Percentiles rank a stretch among this genome's conserved stretches.
Conservation (phyloP, 1,139 yeast genomes). For the Saccharomycopsis crataegensis region DNA sequence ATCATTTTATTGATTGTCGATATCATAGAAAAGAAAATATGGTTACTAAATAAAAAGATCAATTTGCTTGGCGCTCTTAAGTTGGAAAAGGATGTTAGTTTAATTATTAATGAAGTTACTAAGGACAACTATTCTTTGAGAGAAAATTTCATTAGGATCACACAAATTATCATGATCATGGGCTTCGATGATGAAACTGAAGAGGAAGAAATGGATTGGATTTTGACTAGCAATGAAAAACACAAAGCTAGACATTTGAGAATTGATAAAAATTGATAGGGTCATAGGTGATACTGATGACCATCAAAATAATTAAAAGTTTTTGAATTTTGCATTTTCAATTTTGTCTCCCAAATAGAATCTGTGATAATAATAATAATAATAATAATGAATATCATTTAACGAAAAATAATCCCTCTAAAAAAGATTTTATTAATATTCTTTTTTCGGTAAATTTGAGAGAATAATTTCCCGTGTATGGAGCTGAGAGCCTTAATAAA, state of each 20-base stretch:
- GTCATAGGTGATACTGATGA: not conserved
- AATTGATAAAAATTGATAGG: conserved; percentile 31
- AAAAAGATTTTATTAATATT: too few species aligned
- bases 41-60: conserved; percentile 56
- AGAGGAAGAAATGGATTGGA: conserved; percentile 65
- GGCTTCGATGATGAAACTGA: conserved; percentile 62
- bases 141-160: conserved; percentile 70
- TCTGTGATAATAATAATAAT: too few species aligned
- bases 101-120: conserved; percentile 59
- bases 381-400: too few species aligned
- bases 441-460: too few species aligned
- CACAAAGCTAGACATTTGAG: conserved; percentile 47
- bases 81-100: conserved; percentile 75
- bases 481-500: too few species aligned
- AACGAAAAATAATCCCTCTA: too few species aligned
- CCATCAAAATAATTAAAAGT: not conserved
- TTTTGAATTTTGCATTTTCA: too few species aligned
- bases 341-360: too few species aligned
- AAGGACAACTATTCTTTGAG: conserved; percentile 62
- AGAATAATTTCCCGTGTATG: too few species aligned
- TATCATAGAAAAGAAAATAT: conserved; percentile 59
- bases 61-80: conserved; percentile 81
- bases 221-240: conserved; percentile 70
- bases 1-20: conserved; percentile 46
- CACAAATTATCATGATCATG: conserved; percentile 73